These are phyloP conservation scores for Solanum bulbocastanum DNA, from an alignment of 257 asterid species.

Conservation along the genomic window DNA sequence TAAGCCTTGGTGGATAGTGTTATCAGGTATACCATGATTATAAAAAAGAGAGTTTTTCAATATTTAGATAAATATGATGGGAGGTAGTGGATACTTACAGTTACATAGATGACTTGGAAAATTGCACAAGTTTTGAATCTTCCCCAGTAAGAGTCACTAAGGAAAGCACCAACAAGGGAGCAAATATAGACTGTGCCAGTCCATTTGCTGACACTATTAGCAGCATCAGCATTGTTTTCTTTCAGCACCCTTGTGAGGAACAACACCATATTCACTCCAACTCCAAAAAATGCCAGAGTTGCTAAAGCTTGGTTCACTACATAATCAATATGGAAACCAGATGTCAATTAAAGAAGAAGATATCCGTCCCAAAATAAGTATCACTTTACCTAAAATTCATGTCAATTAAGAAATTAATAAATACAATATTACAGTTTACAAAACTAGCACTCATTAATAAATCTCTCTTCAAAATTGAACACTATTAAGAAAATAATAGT, in stretches of 20 bases:
- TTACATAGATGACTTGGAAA: conserved; percentile 70
- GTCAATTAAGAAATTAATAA: not conserved
- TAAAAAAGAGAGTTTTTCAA: not conserved
- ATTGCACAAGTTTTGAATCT: conserved; percentile 84
- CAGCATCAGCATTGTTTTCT: conserved; percentile 85
- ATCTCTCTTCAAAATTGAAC: not conserved
- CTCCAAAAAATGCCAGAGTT: conserved; percentile 91
- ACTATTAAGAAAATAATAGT: not conserved
- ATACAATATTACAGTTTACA: not conserved
- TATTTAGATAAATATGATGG: not conserved
- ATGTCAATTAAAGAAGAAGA: not conserved
- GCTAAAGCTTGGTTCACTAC: conserved; percentile 96
- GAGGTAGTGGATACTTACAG: conserved; percentile 27
- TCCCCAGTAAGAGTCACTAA: conserved; percentile 98
- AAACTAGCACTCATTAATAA: not conserved
- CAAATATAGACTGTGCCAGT: conserved; percentile 91
- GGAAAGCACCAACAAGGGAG: conserved; percentile 92
- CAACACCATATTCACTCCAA: conserved; percentile 85
- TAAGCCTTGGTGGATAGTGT: not conserved
- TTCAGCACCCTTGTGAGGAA: conserved; percentile 80
- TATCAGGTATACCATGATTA: not conserved
- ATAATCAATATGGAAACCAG: not conserved
- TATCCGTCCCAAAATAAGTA: not conserved
- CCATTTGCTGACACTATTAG: conserved; percentile 94
- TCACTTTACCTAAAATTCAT: too few relatives aligned